Conservation (phyloP, 1,284 basidiomycete species). For the Amylostereum areolatum region DNA sequence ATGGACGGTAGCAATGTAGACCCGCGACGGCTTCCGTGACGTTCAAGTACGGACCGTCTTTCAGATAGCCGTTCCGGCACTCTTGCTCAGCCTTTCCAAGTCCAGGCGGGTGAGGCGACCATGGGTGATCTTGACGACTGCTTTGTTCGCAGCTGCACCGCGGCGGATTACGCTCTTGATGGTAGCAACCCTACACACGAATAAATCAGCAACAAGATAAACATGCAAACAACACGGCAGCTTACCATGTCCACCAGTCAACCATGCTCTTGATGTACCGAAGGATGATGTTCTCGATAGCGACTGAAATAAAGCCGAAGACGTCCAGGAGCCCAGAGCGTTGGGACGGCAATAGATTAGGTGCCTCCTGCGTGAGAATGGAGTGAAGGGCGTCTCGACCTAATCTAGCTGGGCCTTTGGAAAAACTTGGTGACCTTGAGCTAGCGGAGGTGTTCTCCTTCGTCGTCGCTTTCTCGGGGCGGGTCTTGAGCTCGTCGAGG, state of each 20-base stretch:
- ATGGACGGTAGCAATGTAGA: constrained; percentile 95
- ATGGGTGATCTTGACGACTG: constrained; percentile 94
- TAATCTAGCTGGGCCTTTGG: constrained; percentile 96
- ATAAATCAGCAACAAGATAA: constrained; percentile 16
- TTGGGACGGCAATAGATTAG: constrained; percentile 98
- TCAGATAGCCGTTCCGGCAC: constrained; percentile 92
- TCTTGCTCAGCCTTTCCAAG: constrained; percentile 97
- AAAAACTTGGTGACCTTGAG: constrained; percentile 99
- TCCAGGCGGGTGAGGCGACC: constrained; percentile 89
- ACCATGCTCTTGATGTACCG: constrained; percentile 99
- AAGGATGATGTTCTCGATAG: constrained; percentile 98
- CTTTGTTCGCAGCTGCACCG: constrained; percentile 98
- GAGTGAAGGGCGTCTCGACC: constrained; percentile 99
- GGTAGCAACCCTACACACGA: constrained; percentile 69
- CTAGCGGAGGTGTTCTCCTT: constrained; percentile 94
- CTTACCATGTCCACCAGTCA: constrained; percentile 97
- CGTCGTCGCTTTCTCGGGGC: constrained; percentile 92
- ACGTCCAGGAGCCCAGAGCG: constrained; percentile 99
- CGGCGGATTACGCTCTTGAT: constrained; percentile 92
- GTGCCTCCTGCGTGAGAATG: constrained; percentile 97
- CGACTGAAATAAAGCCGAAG: constrained; percentile 99
- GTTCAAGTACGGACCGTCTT: constrained; percentile 95
- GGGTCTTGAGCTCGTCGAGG: constrained; percentile 86
- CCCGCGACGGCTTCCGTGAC: constrained; percentile 95
- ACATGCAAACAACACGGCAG: constrained; percentile 16